These are phyloP conservation scores for Penicillium dipodomyicola DNA, from an alignment of 495 filamentous ascomycete species.

Conservation along the genomic window DNA sequence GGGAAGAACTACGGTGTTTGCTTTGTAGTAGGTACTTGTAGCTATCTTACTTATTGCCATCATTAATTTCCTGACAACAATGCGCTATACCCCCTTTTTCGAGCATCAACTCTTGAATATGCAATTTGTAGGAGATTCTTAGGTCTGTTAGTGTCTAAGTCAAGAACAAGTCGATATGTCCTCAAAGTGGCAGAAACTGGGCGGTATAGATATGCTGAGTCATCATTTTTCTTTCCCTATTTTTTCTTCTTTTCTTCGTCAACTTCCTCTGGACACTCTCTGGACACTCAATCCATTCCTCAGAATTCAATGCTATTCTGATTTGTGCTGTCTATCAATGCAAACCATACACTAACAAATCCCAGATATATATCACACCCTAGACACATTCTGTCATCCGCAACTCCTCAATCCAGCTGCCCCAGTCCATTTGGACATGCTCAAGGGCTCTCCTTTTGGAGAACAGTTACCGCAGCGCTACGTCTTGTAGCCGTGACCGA, in stretches of 20 bases:
- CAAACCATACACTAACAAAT: neutral
- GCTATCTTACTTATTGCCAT: too few relatives aligned
- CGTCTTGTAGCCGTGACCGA: constrained; percentile 49
- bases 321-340: neutral
- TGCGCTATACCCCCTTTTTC: too few relatives aligned
- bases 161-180: too few relatives aligned
- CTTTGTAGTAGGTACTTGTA: too few relatives aligned
- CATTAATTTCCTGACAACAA: too few relatives aligned
- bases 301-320: constrained; percentile 21
- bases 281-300: neutral
- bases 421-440: constrained; percentile 26
- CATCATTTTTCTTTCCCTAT: neutral
- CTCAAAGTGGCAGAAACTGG: neutral
- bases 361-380: constrained; percentile 1
- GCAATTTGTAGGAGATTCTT: too few relatives aligned
- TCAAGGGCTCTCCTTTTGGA: constrained; percentile 41
- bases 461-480: constrained; percentile 44
- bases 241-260: neutral
- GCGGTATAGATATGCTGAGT: neutral
- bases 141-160: too few relatives aligned
- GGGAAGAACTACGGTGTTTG: too few relatives aligned
- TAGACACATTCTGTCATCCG: constrained; percentile 13
- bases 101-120: too few relatives aligned
- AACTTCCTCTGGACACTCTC: neutral
- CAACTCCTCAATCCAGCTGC: constrained; percentile 47